Evolutionary conservation across 2,329 filamentous ascomycete species (phyloP), one percentile per base, ranked within the genome.

Genomic region (Venturiaceae sp.): DNA sequence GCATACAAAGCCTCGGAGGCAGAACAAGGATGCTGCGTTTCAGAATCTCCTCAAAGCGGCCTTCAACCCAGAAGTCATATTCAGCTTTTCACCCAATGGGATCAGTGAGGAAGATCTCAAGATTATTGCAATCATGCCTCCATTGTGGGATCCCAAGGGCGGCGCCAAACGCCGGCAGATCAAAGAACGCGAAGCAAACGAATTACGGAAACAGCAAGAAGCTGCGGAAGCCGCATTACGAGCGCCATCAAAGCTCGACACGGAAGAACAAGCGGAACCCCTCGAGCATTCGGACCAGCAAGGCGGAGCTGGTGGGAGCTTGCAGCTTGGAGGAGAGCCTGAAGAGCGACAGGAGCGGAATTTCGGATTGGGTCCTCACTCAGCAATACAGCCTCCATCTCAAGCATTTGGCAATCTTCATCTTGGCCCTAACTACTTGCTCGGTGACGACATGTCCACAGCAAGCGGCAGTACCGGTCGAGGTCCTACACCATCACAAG

Each of bases 301-400:
- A 11, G 69, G 46, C 26, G 33, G 46, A 6, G 34, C 67, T 34
- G 69, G 88, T 64, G 89, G 88, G 14, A 97, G 92, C 69, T 78
- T 94, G 60, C 92, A 95, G 60, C 80, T 97, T 19, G 92, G 92
- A 59, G 92, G 92, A 46, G 92, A 97, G 69, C 92, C 92, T 0
- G 92, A 97, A 69, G 90, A 95, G 64, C 80, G 82, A 6, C 68
- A 69, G 62, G 86, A 90, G 75, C 80, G 64, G 68, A 71, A 30
- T 34, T 52, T 80, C 80, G 79, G 81, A 46, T 81, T 83, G 60
- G 81, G 84, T 61, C 81, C 84, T 54, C 83, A 84, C 60, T 78
- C 81, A 60, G 83, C 83, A 13, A 84, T 90, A 7, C 90, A 91
- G 66, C 85, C 88, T 2, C 89, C 91, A 9, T 88, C 90, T 34